These are phyloP conservation scores for Lagenaria siceraria DNA, from an alignment of 306 rosid species.

Conservation along the genomic window DNA sequence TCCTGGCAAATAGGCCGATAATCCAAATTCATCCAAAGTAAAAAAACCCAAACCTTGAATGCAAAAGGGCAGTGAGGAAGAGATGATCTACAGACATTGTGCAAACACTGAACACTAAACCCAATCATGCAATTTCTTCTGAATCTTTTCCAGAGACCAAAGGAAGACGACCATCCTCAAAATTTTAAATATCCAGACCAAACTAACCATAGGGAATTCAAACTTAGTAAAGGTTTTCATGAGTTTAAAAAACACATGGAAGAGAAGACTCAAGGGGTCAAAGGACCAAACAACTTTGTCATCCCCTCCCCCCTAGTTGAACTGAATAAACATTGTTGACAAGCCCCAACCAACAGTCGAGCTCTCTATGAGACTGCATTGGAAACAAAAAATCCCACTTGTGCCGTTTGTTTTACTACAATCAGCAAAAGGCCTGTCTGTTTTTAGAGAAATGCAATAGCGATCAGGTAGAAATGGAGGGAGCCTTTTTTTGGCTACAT, in stretches of 20 bases:
- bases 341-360: no score
- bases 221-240: neutral
- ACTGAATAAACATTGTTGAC: neutral
- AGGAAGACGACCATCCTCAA: no score
- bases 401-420: no score
- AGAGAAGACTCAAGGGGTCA: neutral
- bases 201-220: neutral
- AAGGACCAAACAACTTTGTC: neutral
- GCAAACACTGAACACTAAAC: neutral
- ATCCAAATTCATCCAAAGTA: neutral
- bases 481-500: no score
- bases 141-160: neutral
- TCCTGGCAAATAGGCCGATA: neutral
- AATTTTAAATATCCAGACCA: neutral
- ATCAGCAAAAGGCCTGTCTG: no score
- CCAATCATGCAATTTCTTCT: neutral
- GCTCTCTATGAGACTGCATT: no score
- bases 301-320: neutral
- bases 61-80: neutral
- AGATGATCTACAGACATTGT: neutral
- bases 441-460: no score
- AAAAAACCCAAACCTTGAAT: neutral
- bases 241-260: neutral
- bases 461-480: no score
- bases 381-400: no score